A percentile compares a stretch with the other conserved stretches of the same genome.
Evolutionary conservation across 768 basidiomycete species (phyloP).

Genomic region (Tubosaeta sp.): DNA sequence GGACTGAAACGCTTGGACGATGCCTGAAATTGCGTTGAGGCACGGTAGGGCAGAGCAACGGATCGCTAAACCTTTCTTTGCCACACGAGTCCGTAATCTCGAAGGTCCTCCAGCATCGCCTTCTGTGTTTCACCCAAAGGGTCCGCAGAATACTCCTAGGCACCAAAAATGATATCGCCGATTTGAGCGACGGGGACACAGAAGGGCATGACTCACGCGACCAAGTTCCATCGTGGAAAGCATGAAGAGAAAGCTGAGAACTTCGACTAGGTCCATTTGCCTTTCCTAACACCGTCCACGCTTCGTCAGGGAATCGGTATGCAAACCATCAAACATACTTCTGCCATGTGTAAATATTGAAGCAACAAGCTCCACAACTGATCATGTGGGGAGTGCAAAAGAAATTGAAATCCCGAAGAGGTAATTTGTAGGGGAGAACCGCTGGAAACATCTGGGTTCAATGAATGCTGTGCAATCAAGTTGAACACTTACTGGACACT

Average conservation of each 20-base stretch:
- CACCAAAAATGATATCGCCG: neutral
- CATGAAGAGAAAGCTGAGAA: constrained; percentile 94
- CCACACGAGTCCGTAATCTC: constrained; percentile 93
- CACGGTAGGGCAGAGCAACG: constrained; percentile 10
- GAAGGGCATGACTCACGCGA: constrained; percentile 46
- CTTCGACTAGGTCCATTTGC: constrained; percentile 89
- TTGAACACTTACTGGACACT: constrained; percentile 50
- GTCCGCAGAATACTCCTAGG: constrained; percentile 86
- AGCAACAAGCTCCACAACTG: constrained; percentile 94
- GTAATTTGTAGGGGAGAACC: constrained; percentile 75
- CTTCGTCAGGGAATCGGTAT: constrained; percentile 13
- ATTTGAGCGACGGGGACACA: neutral
- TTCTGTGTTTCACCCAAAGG: constrained; percentile 73
- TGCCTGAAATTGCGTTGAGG: constrained; percentile 38
- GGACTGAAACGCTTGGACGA: constrained; percentile 84
- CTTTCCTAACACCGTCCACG: constrained; percentile 51
- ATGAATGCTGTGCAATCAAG: neutral
- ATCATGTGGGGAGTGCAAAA: constrained; percentile 88
- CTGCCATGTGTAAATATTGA: constrained; percentile 82
- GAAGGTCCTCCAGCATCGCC: constrained; percentile 87
- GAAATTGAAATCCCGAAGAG: constrained; percentile 92
- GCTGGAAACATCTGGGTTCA: constrained; percentile 27
- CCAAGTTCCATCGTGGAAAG: constrained; percentile 95
- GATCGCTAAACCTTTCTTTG: constrained; percentile 58
- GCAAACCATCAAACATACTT: constrained; percentile 43